A percentile compares a stretch with the other conserved stretches of the same genome.
These are phyloP conservation scores for Thuidium tamariscinum DNA, from an alignment of 225 moss, liverwort and hornwort species.

Conservation along the genomic window DNA sequence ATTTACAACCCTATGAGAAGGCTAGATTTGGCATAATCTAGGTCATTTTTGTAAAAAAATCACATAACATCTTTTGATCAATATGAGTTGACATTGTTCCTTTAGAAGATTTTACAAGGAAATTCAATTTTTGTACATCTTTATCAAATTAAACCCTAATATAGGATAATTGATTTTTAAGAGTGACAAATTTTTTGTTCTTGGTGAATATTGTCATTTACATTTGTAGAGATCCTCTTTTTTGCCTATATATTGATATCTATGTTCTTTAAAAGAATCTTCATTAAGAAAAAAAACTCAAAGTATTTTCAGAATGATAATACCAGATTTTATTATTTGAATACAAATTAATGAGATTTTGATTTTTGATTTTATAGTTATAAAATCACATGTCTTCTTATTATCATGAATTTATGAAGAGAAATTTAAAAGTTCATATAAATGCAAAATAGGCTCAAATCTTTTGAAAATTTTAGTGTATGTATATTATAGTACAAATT, in stretches of 20 bases:
- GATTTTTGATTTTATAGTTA: fast-evolving
- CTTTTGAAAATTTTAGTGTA: background rate
- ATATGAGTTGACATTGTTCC: background rate
- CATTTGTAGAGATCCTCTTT: background rate
- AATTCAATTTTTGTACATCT: background rate
- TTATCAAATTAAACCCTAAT: fast-evolving
- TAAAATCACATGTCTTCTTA: background rate
- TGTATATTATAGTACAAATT: background rate
- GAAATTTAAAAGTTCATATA: background rate
- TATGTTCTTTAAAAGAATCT: background rate
- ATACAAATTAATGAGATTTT: background rate
- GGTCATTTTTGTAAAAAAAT: background rate
- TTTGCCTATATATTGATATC: background rate
- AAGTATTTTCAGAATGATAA: background rate
- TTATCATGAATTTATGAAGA: background rate
- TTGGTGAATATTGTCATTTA: no score
- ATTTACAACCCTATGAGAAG: fast-evolving
- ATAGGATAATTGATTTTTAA: background rate
- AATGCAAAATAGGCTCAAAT: background rate
- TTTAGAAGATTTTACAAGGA: background rate
- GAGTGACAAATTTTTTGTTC: no score
- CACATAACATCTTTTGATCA: background rate
- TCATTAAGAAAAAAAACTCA: no score
- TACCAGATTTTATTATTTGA: background rate
- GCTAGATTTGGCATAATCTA: background rate